Evolutionary conservation across 129 eudicot species (phyloP), one percentile per base, ranked within the genome.

Genomic region (Solidago caesia): DNA sequence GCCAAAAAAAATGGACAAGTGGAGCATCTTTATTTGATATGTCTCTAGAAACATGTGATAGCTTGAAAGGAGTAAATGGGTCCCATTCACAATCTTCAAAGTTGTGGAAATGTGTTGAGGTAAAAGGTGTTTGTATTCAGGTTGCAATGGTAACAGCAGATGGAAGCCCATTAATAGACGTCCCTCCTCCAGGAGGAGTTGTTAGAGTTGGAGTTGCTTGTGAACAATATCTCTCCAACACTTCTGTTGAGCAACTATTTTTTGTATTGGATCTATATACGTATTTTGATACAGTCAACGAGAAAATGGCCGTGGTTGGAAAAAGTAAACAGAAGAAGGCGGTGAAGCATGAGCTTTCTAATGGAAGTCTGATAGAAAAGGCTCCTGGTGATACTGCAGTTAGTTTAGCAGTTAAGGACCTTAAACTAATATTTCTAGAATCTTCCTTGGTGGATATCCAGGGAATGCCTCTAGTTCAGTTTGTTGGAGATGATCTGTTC

Each of bases 61-160:
- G 76, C 64, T 39, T 72, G 6, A 68, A 61, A 25, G 81, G 76
- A 59, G 82, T 68, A 53, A 77, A 67, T 44, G 82, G 75, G 71
- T 79, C 92, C 70, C 48, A 21, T 66, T 60, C 57, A 52, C 76
- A 29, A 6, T 63, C 84, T 60, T 79, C 85, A 77, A 77, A 81
- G 25, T 77, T 84, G 39, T 90, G 98, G 97, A 87, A 62, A 70
- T 91, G 97, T 84, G 94, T 94, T 6, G 99, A 94, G 82, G 64
- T 85, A 53, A 94, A 87, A 84, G 97, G 67, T 51, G 71, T 82
- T 67, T 88, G 91, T 79, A 44, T 88, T 77, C 96, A 94, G 85
- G 90, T 91, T 49, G 99, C 99, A 67, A 91, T 94, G 99, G 99
- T 88, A 64, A 94, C 99, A 78, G 96, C 96, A 77, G 97, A 90